Percentiles rank a stretch among this genome's conserved stretches.
Conservation (phyloP, 768 basidiomycete species). For the Coprinopsis strossmayeri region DNA sequence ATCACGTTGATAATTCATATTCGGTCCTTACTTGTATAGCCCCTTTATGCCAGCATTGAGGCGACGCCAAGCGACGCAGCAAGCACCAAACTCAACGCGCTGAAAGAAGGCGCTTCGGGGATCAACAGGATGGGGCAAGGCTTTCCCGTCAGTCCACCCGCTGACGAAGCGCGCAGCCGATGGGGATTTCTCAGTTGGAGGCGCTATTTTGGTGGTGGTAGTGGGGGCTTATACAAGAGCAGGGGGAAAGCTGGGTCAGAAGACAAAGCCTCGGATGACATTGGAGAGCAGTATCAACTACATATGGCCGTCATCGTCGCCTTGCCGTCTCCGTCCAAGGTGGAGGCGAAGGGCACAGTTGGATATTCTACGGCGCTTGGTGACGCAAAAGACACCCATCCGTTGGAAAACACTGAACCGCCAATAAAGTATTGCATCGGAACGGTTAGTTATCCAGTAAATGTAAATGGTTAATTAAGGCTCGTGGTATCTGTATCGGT, state of each 20-base stretch:
- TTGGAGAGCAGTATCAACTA: background rate
- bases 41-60: background rate
- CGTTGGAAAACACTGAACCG: background rate
- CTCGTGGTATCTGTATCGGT: no score
- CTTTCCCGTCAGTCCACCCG: background rate
- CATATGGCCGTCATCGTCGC: background rate
- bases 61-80: no score
- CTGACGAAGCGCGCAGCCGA: no score
- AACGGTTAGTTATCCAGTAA: background rate
- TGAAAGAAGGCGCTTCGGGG: background rate
- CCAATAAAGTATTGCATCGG: background rate
- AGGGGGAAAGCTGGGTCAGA: background rate
- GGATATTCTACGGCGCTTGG: no score
- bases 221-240: background rate
- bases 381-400: no score
- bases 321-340: background rate
- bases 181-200: no score
- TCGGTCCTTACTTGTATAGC: background rate
- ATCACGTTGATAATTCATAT: no score
- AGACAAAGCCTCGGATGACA: background rate
- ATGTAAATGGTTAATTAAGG: no score
- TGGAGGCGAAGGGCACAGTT: background rate
- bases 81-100: no score
- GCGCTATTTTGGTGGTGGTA: background rate
- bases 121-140: constrained; percentile 1